Evolutionary conservation across 768 basidiomycete genomes (phyloP), one percentile per base, ranked within the genome.

Genomic region (Serpula lacrymans): DNA sequence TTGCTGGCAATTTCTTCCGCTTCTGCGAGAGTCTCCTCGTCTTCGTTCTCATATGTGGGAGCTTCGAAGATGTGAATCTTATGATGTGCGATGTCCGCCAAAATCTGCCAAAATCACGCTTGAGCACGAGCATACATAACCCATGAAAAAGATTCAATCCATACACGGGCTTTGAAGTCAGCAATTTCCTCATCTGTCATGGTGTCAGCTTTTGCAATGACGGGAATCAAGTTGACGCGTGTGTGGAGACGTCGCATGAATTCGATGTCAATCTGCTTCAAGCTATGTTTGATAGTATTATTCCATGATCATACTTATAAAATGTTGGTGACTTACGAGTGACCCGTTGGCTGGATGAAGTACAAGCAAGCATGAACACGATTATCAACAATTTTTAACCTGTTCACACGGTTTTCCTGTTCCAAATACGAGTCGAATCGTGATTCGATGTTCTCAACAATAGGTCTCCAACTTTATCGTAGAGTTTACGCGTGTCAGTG

Each of bases 41-140:
- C 96, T 64, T 99, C 96, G 51, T 94, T 92, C 43, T 98, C 94
- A 56, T 99, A 98, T 1, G 85, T 84, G 1, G 96, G 96, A 1
- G 96, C 94, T 61, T 95, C 87, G 84, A 96, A 99, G 59, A 97
- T 98, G 52, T 90, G 86, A 55, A 99, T 97, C 50, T 92, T 84
- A 68, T 99, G 94, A 64, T 92, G 80, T 16, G 82, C 82, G 52
- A 99, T 96, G 64, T 99, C 96, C 22, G 83, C 75, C 35, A 98
- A 74, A 53, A 97, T 87, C 93, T 95, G 51, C 13, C 26, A 17
- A 41, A 36, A 46, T 17, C n/a, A n/a, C 41, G 27, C 35, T 33
- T 32, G 16, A 28, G 18, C 20, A 38, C 13, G n/a, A 9, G 27
- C 9, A n/a, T 29, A 9, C 27, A 29, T 29, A 9, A 9, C 27